These are phyloP conservation scores for Helicosporidium sp. DNA, from an alignment of 139 green algal species.

Conservation along the genomic window DNA sequence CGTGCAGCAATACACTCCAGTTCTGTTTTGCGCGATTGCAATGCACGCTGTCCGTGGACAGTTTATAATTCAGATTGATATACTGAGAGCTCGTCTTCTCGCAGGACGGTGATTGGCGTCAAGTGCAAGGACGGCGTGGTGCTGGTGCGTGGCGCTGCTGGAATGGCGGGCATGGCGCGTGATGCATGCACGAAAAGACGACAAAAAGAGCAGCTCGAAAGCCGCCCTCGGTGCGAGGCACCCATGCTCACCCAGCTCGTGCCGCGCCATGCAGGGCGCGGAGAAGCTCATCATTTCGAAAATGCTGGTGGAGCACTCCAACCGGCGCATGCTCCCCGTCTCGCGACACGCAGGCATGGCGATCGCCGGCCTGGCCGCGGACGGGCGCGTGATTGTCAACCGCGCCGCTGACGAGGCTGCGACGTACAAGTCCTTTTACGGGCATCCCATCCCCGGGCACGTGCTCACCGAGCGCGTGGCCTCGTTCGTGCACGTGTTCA, in stretches of 20 bases:
- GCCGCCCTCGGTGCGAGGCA: no score
- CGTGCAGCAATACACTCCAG: no score
- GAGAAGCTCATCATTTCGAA: conserved; percentile 93
- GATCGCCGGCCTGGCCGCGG: conserved; percentile 47
- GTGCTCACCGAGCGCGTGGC: conserved; percentile 78
- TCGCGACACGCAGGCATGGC: conserved; percentile 72
- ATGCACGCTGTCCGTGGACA: no score
- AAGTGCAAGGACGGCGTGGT: conserved; percentile 91
- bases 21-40: no score
- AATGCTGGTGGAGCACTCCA: conserved; percentile 78
- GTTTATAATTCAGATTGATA: no score
- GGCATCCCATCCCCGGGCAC: conserved; percentile 71
- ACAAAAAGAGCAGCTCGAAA: no score
- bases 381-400: conserved; percentile 70
- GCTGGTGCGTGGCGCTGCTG: no score
- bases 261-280: conserved; percentile 44
- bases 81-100: no score
- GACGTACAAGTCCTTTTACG: conserved; percentile 53
- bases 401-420: conserved; percentile 49
- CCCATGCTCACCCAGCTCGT: background rate
- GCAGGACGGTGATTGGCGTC: conserved; percentile 81
- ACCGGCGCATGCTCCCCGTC: conserved; percentile 63
- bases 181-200: no score
- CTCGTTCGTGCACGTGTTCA: conserved; percentile 88
- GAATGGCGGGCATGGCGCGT: no score